Base-by-base conservation (phyloP, 176 grass and related monocot species). In the Olyra latifolia region DNA sequence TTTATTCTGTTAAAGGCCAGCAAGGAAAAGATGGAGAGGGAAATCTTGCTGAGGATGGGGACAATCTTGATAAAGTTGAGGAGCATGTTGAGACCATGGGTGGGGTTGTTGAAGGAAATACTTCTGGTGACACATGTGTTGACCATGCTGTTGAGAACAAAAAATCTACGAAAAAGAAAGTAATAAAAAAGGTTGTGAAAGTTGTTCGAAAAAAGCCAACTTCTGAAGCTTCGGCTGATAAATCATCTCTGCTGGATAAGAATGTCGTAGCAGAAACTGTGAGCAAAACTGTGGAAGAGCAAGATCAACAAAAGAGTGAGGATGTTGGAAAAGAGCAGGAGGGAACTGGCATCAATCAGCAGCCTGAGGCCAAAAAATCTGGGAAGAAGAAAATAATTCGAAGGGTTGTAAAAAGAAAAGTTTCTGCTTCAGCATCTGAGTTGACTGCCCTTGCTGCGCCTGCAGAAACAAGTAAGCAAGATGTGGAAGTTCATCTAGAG, bases 351-450 rank as follows among this genome's bases (percentile, higher is more conserved):
- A 45, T 16, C 38, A 66, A 22, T 47, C 84, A 90, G 54, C 81
- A 78, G 76, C 66, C 82, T n/a, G 88, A 72, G 67, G 73, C 79
- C 50, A 94, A 85, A 87, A 91, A 83, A 76, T 29, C 77, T 79
- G 86, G 79, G 7, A 99, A 95, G 80, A 99, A 90, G 91, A 96
- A 93, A 81, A n/a, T 99, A 69, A 91, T 99, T 84, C 88, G 93
- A 80, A 95, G 93, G 60, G 54, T 99, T 80, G 79, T 99, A 76
- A 99, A 99, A 82, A 89, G 87, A 75, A 99, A 93, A 71, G 71
- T 93, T 49, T 76, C 87, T 50, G 62, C 70, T 22, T 75, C 84
- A 82, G 77, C 73, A 62, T 50, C 58, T 2, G 88, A 95, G 49
- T 73, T 70, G 54, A 77, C 78, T 79, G 60, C 49, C 16, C 11